Evolutionary conservation across 2,329 filamentous ascomycete genomes (phyloP).

Genomic region (Fusarium nurragi): DNA sequence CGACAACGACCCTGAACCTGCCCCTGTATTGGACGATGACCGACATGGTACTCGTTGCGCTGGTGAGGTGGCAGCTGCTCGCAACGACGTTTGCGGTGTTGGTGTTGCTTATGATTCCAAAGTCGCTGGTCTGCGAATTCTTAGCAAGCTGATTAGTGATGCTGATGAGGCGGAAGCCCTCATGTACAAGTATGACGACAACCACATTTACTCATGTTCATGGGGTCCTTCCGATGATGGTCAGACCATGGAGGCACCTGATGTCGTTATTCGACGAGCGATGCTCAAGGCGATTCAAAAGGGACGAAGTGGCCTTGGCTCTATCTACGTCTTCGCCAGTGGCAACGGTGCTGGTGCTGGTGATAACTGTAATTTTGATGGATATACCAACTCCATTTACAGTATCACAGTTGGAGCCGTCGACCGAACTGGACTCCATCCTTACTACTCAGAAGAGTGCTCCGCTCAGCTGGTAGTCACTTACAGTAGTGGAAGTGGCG

Average conservation of each 20-base stretch:
- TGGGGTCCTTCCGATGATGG: constrained; percentile 98
- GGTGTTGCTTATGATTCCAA: constrained; percentile 93
- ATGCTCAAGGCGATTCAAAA: constrained; percentile 94
- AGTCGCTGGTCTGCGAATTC: constrained; percentile 90
- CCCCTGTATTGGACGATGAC: constrained; percentile 84
- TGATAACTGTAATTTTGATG: constrained; percentile 99
- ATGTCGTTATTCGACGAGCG: constrained; percentile 85
- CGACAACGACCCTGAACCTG: constrained; percentile 80
- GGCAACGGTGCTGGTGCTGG: constrained; percentile 88
- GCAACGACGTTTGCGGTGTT: constrained; percentile 93
- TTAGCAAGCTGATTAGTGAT: constrained; percentile 90
- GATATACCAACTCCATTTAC: constrained; percentile 99
- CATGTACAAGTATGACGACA: constrained; percentile 90
- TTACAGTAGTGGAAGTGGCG: constrained; percentile 89
- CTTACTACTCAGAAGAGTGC: constrained; percentile 96
- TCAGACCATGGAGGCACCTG: constrained; percentile 90
- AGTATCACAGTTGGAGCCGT: constrained; percentile 96
- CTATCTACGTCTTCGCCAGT: constrained; percentile 93
- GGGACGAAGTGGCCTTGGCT: constrained; percentile 83
- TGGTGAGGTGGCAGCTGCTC: constrained; percentile 91
- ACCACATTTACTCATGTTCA: constrained; percentile 98
- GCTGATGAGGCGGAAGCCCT: constrained; percentile 91
- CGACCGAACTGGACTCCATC: constrained; percentile 85
- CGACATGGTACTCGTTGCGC: constrained; percentile 93
- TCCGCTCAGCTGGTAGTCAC: constrained; percentile 96